Base-by-base conservation (phyloP, 495 filamentous ascomycete species). In the Talaromyces thailandensis region DNA sequence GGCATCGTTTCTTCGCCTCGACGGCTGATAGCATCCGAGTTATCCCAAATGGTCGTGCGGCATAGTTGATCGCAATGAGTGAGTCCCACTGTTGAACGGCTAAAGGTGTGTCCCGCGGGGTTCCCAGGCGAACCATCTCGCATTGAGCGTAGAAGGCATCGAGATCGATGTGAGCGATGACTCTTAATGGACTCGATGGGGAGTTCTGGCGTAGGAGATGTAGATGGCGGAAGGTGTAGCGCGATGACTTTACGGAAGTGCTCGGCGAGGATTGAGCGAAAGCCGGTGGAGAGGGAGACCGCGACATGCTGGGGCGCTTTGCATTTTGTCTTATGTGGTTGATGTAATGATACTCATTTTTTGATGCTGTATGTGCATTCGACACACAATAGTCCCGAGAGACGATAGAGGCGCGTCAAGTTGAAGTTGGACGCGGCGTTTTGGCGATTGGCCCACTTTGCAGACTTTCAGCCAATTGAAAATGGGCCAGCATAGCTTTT, bases 101-200 rank as follows among this genome's bases (percentile, higher is more conserved):
- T 32, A 98, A 81, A 6, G 94, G 94, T 56, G 84, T 81, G 40
- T 90, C 83, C 62, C 88, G 85, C 40, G 88, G 75, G 11, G 89
- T 80, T 11, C 84, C 86, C 37, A 97, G 79, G 7, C 95, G 87
- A 3, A 95, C 86, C 81, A 90, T 92, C 73, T 98, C 94, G 66
- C 89, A 96, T 81, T 98, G 94, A 4, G 95, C 94, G 67, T 98
- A 98, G 75, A 98, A 98, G 55, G 93, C 94, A 82, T 98, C 94
- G 64, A 98, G 85, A 71, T 98, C 94, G 63, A 98, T 82, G 69
- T 97, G 94, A 21, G 92, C 90, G 56, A 96, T 86, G 12, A 93
- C 88, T 56, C 94, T 86, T 16, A 98, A 81, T 16, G 92, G 94
- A 56, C 86, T 90, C 4, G 84, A 83, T 0, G 86, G 78, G 2